These are phyloP conservation scores for Pulveroboletus frians DNA, from an alignment of 768 basidiomycete species.

Conservation along the genomic window DNA sequence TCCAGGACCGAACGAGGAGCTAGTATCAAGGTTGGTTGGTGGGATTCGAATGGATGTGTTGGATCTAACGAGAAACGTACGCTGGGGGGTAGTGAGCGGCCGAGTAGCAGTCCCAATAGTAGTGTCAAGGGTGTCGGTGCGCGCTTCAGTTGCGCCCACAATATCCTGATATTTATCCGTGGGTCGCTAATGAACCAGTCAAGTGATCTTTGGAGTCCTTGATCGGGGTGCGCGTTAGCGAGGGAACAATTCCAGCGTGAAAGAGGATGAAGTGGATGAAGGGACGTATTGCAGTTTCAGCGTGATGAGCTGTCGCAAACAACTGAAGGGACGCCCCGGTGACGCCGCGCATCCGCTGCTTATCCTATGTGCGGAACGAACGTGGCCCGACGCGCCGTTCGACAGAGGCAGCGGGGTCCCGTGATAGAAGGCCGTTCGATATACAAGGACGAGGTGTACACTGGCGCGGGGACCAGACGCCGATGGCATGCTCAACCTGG, in stretches of 20 bases:
- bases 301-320: no score
- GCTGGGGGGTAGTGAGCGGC: constrained; percentile 40
- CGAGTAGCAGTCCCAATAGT: constrained; percentile 54
- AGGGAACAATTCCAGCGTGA: no score
- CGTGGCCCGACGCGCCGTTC: constrained; percentile 3
- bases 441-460: constrained; percentile 6
- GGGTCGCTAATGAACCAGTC: neutral
- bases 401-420: constrained; percentile 5
- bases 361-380: constrained; percentile 10
- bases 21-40: no score
- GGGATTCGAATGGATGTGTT: neutral
- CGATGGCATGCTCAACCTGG: neutral
- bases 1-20: no score
- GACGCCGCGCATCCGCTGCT: constrained; percentile 5
- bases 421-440: constrained; percentile 9
- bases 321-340: constrained; percentile 10
- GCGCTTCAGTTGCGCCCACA: constrained; percentile 36
- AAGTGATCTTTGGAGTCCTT: no score
- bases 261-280: no score
- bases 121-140: constrained; percentile 54
- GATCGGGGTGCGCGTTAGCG: no score
- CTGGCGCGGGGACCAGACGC: constrained; percentile 14
- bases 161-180: constrained; percentile 26
- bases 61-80: constrained; percentile 20
- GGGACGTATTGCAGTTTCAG: no score